These are phyloP conservation scores for Botrytis tulipae DNA, from an alignment of 2,329 filamentous ascomycete species.

Conservation along the genomic window DNA sequence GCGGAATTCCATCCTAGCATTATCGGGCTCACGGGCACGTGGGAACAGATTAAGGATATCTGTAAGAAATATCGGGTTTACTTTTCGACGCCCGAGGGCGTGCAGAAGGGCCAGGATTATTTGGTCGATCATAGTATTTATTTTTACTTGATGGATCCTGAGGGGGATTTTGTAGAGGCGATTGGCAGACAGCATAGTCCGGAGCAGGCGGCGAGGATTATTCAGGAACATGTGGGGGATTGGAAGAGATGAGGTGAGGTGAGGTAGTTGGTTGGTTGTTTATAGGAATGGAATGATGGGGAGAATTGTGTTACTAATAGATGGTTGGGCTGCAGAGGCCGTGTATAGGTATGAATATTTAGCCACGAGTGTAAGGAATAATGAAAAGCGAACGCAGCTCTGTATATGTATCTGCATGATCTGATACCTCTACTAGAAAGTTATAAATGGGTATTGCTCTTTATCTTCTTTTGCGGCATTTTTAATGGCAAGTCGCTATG, in stretches of 20 bases:
- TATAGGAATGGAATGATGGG: too few species aligned
- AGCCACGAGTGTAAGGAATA: background rate
- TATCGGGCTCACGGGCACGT: constrained; percentile 86
- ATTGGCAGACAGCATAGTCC: constrained; percentile 93
- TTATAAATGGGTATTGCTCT: background rate
- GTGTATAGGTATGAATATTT: background rate
- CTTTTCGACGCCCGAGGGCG: constrained; percentile 86
- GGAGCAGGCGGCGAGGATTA: constrained; percentile 78
- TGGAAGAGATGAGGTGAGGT: constrained; percentile 50
- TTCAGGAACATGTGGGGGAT: constrained; percentile 80
- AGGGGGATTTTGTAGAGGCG: constrained; percentile 97
- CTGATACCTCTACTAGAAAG: background rate
- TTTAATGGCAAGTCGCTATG: background rate
- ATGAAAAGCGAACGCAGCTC: background rate
- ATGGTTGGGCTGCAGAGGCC: background rate
- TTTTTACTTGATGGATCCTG: constrained; percentile 98
- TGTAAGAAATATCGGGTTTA: constrained; percentile 98
- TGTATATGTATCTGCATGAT: background rate
- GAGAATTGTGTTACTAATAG: background rate
- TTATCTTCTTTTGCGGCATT: background rate
- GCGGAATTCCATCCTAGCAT: constrained; percentile 86
- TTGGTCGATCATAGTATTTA: constrained; percentile 98
- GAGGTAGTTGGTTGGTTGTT: background rate
- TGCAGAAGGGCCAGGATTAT: constrained; percentile 93
- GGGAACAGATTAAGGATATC: constrained; percentile 88